Percentiles rank a stretch among this genome's conserved stretches.
These are phyloP conservation scores for Rubroshorea leprosula DNA, from an alignment of 345 rosid species.

Conservation along the genomic window DNA sequence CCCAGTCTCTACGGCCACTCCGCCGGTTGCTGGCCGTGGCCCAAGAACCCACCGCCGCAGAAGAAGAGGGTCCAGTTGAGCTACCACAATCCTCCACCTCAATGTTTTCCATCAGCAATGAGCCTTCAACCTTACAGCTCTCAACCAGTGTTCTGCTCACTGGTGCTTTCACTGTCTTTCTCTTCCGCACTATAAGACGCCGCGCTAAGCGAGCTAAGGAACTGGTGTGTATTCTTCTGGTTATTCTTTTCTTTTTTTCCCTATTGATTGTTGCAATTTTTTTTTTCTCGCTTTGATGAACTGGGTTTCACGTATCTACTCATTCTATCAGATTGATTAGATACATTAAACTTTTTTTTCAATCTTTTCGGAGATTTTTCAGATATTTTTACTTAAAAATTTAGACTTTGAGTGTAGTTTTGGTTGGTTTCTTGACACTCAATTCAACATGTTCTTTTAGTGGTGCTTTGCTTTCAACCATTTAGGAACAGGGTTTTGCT, in stretches of 20 bases:
- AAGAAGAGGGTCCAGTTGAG: slow-evolving; percentile 70
- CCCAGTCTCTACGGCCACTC: slow-evolving; percentile 14
- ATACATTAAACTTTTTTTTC: no score
- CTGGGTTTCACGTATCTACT: no score
- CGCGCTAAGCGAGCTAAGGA: slow-evolving; percentile 79
- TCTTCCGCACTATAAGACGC: slow-evolving; percentile 79
- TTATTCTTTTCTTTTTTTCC: not conserved
- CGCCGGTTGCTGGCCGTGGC: slow-evolving; percentile 29
- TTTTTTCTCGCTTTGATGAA: not conserved
- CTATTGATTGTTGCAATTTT: not conserved
- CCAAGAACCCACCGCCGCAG: slow-evolving; percentile 28
- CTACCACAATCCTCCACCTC: slow-evolving; percentile 45
- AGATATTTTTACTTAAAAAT: no score
- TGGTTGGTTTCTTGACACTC: no score
- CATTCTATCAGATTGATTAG: no score
- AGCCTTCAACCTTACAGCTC: slow-evolving; percentile 66
- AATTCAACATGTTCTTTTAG: no score
- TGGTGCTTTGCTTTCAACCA: no score
- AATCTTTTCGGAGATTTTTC: no score
- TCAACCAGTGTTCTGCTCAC: slow-evolving; percentile 85
- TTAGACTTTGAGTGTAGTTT: no score
- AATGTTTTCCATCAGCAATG: slow-evolving; percentile 67
- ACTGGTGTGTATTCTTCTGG: slow-evolving; percentile 34
- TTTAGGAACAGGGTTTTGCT: no score
- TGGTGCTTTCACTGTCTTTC: slow-evolving; percentile 76